Conservation (phyloP, 805 yeast species). For the Debaryomyces prosopidis region DNA sequence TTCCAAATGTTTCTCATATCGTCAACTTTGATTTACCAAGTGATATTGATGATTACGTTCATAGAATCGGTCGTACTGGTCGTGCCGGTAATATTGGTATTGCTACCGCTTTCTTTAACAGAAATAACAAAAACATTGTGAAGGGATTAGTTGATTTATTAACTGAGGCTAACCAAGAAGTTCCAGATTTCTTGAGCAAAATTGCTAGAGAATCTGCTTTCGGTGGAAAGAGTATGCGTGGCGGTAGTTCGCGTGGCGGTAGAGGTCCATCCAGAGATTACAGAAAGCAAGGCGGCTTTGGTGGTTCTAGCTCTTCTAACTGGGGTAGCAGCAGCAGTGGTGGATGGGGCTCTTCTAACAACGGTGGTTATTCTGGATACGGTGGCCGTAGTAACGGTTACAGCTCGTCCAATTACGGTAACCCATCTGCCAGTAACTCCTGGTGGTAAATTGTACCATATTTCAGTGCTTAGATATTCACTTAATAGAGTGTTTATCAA, state of each 20-base stretch:
- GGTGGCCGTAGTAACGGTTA: constrained; percentile 16
- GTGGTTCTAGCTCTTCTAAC: constrained; percentile 32
- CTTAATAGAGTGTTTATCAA: constrained; percentile 8
- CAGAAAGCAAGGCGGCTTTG: constrained; percentile 47
- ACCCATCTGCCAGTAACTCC: constrained; percentile 35
- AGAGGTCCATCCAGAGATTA: constrained; percentile 51
- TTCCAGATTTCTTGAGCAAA: constrained; percentile 82
- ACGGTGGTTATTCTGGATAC: constrained; percentile 14
- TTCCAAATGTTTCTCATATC: constrained; percentile 97
- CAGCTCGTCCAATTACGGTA: constrained; percentile 31
- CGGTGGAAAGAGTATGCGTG: constrained; percentile 44
- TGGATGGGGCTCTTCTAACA: constrained; percentile 17
- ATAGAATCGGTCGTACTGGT: constrained; percentile 99
- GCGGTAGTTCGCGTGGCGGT: constrained; percentile 39
- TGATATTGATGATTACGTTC: constrained; percentile 98
- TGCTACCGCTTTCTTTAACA: constrained; percentile 97
- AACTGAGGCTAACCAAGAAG: constrained; percentile 96
- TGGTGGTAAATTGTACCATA: constrained; percentile 36
- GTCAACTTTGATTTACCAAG: constrained; percentile 95
- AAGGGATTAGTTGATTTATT: constrained; percentile 86
- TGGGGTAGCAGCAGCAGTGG: constrained; percentile 17
- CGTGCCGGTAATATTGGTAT: constrained; percentile 99
- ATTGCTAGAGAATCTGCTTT: constrained; percentile 74
- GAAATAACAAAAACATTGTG: constrained; percentile 86
- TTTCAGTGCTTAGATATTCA: neutral